Percentiles rank a stretch among this genome's conserved stretches.
Conservation (phyloP, 192 early-diverging fungal genomes). For the Backusella morwellensis region DNA sequence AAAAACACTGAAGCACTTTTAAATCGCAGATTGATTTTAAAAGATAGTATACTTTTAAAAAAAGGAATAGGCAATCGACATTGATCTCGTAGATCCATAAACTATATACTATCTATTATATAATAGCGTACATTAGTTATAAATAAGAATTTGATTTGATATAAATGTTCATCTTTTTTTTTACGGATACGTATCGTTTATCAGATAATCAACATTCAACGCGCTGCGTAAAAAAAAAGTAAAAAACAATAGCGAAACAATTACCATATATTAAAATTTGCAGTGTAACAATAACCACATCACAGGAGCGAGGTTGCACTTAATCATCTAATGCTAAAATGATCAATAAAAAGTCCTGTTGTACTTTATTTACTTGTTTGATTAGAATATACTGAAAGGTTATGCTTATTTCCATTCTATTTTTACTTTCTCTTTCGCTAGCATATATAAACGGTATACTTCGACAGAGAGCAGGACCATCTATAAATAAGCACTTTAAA, state of each 20-base stretch:
- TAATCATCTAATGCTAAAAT: background rate
- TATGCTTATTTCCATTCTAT: too few species aligned
- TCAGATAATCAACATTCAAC: background rate
- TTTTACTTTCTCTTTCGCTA: too few species aligned
- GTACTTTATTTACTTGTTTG: background rate
- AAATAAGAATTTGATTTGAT: too few species aligned
- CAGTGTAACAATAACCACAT: background rate
- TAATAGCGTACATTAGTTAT: too few species aligned
- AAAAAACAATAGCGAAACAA: background rate
- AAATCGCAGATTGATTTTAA: slow-evolving; percentile 1
- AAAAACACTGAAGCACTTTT: background rate
- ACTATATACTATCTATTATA: too few species aligned
- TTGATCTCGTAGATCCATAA: background rate
- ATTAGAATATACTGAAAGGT: background rate
- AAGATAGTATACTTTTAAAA: background rate
- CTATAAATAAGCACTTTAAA: background rate
- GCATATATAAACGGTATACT: too few species aligned
- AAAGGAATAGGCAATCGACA: background rate
- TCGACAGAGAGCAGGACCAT: background rate
- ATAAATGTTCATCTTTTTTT: background rate
- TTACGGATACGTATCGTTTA: background rate
- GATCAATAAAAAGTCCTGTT: background rate
- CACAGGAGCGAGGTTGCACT: background rate
- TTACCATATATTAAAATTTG: background rate
- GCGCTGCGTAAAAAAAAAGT: background rate